These are phyloP conservation scores for Gillenia trifoliata DNA, from an alignment of 306 rosid species.

Conservation along the genomic window DNA sequence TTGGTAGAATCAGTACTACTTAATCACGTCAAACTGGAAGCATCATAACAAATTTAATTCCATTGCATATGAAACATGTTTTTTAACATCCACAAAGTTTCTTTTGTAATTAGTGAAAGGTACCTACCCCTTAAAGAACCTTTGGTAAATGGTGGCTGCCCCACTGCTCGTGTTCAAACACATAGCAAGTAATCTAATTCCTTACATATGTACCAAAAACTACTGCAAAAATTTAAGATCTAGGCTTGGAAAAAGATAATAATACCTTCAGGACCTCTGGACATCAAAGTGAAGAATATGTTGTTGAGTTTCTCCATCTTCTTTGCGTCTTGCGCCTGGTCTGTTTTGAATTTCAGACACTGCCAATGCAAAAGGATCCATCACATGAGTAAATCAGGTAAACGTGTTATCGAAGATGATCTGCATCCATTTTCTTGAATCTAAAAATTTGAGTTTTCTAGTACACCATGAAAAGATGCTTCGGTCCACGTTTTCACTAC, in stretches of 20 bases:
- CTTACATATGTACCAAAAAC: background rate
- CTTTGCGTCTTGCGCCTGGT: conserved; percentile 90
- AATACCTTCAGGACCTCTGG: conserved; percentile 88
- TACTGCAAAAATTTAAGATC: conserved; percentile 1
- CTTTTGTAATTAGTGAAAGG: background rate
- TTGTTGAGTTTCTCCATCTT: conserved; percentile 83
- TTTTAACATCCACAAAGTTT: background rate
- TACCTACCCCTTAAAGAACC: too few species aligned
- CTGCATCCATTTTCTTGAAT: background rate
- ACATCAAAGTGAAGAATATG: conserved; percentile 89
- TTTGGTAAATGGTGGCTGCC: background rate
- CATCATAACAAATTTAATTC: background rate
- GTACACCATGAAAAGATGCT: background rate
- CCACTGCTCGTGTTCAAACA: background rate
- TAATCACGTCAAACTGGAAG: background rate
- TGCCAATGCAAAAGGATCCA: conserved; percentile 32
- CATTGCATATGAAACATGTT: background rate
- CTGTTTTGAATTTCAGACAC: conserved; percentile 92
- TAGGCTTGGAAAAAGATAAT: conserved; percentile 1
- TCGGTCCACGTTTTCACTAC: conserved; percentile 14
- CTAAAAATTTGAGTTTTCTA: background rate
- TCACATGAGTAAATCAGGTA: conserved; percentile 9
- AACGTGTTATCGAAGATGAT: background rate
- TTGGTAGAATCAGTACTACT: background rate
- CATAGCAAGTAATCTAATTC: background rate